Base-by-base conservation (phyloP, 2,329 filamentous ascomycete species). In the Sclerotinia spermophila region DNA sequence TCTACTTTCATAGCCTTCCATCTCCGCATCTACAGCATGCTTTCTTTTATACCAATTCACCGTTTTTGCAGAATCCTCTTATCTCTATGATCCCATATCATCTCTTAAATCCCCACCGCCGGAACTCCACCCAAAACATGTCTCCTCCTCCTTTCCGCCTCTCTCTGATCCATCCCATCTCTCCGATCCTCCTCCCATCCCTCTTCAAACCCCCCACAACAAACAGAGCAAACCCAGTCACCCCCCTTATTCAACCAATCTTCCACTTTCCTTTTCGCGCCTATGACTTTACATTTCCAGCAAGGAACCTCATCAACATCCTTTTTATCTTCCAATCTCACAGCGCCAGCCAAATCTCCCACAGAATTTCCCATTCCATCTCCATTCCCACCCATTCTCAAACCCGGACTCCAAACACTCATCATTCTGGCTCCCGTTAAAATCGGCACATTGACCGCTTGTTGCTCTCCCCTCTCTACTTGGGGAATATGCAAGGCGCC, bases 201-300 rank as follows among this genome's bases (percentile, higher is more conserved):
- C n/a, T 77, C 73, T n/a, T 74, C 56, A 65, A 75, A 72, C 58
- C 72, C 66, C 15, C 75, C 76, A 72, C 76, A 78, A 55, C 76
- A 78, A 30, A 75, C 59, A 67, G 76, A 74, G 44, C 74, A 77
- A 5, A 75, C 2, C 61, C 74, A 73, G 27, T 76, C 66, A 2
- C 70, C 67, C 27, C 67, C 71, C 11, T 67, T 62, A 17, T 71
- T 51, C 69, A 74, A 75, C 72, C 72, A 76, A 55, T 71, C 33
- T 67, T 78, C 69, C 51, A 76, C 42, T 68, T 75, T 71, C 56
- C 75, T 66, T 59, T 74, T 35, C 30, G 73, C 68, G 40, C 78
- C 65, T 33, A 74, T 64, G 27, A 76, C 4, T 11, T 64, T 71
- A 45, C 77, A 78, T 70, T 74, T 77, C 76, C 77, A 78, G 61